Base-by-base conservation (phyloP, 2,329 filamentous ascomycete species). In the Orbilia brochopaga region DNA sequence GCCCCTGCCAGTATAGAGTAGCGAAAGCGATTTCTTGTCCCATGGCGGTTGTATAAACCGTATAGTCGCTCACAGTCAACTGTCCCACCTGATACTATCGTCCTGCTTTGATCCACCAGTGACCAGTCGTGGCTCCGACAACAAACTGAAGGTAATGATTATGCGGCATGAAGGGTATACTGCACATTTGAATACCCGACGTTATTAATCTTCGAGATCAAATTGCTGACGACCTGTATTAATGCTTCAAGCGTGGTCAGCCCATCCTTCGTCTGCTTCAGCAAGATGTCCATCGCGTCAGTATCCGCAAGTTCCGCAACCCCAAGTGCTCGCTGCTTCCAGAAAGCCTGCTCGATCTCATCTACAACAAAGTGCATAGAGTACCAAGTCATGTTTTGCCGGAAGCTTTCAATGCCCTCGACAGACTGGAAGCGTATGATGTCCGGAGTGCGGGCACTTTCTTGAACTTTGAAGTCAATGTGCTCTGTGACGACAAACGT, bases 141-240 rank as follows among this genome's bases (percentile, higher is more conserved):
- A 15, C 2, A 4, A 17, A 35, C 19, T 35, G 7, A 10, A 54
- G 21, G n/a, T 2, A 21, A 35, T 53, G n/a, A 51, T 55, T 30
- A 66, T 11, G 62, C 54, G 13, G 30, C 37, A 15, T 69, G 64
- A 2, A 62, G 52, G 13, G 57, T 65, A 64, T 53, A 72, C 40
- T 72, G 67, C n/a, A 27, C 21, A 61, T 72, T 72, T 17, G 57
- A 59, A 37, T 54, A 72, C 17, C 67, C 67, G 35, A 72, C 60
- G 32, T 72, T 72, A 30, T 72, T 65, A 42, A 72, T 72, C 51
- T 65, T 72, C 15, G 60, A 46, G 46, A 72, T 30, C 17, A 72
- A 37, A 48, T 65, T 60, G 55, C 55, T 61, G 48, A 72, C 60
- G 30, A 65, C 60, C 13, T 54, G 40, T 23, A 65, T 52, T 55